Base-by-base conservation (phyloP, 2,329 filamentous ascomycete species). In the Myriosclerotinia scirpicola region DNA sequence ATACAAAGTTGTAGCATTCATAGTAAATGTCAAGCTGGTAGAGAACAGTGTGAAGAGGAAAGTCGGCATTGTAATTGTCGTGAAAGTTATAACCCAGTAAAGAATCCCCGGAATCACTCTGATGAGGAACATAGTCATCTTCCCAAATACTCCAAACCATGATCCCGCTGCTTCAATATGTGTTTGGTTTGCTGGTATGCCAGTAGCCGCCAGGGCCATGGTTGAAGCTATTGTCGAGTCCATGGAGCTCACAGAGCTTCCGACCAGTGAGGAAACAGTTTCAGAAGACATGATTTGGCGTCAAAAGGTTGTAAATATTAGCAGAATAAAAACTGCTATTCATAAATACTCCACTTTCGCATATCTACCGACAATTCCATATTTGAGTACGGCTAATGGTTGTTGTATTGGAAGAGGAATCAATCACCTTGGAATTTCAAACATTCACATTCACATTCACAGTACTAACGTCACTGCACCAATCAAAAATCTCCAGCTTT, bases 1-100 rank as follows among this genome's bases (percentile, higher is more conserved):
- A 76, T 87, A 96, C 88, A 99, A 79, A 22, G 95, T 99, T 26
- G 94, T 98, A 73, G 95, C 94, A 77, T 98, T 98, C 93, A 99
- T 96, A 14, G 95, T 99, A 75, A 99, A 92, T 0, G 95, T 99
- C 81, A 96, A 82, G 78, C 91, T 97, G 70, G 92, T 94, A 7
- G 93, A 97, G 75, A 97, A 92, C 69, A 97, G 82, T 7, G 88
- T 91, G 77, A 96, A 99, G 22, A 98, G 85, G 78, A 95, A 87
- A 77, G 92, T 92, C 54, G 95, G 95, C 67, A 97, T 78, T 20
- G 92, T 96, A 72, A 98, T 93, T 36, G 94, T 96, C 22, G 89
- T 85, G 75, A 97, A 90, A 69, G 90, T 92, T 72, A 97, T 87
- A 65, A 88, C 79, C 88, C 91, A 96, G 80, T 95, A 96, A 53